Percentiles rank a stretch among this genome's conserved stretches.
phyloP scores from a whole-genome alignment of 306 rosid genomes.

The Parietaria judaica region DNA sequence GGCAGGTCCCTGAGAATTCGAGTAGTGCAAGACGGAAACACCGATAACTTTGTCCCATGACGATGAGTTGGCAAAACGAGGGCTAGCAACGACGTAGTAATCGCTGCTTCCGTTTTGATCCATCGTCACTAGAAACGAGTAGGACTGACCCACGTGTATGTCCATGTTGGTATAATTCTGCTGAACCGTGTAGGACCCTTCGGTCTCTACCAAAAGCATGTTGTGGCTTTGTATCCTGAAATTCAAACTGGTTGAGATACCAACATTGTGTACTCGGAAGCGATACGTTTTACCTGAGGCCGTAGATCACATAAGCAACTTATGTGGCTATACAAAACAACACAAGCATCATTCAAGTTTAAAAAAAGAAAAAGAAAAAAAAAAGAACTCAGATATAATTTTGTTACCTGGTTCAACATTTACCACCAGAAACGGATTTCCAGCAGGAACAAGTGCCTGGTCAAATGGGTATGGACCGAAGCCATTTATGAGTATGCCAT shows the following conservation, averaged over 20 bases:
- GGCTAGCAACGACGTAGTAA: constrained; percentile 75
- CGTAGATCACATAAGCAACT: neutral
- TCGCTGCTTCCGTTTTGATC: constrained; percentile 78
- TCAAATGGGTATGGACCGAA: constrained; percentile 70
- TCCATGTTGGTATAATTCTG: constrained; percentile 68
- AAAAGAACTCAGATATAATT: neutral
- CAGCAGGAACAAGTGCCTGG: constrained; percentile 44
- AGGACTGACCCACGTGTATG: constrained; percentile 84
- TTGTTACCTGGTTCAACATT: constrained; percentile 71
- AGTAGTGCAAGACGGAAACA: constrained; percentile 68
- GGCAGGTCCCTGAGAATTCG: constrained; percentile 69
- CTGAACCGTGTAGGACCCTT: constrained; percentile 78
- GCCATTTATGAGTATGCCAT: constrained; percentile 76
- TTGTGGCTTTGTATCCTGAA: constrained; percentile 76
- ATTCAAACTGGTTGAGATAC: constrained; percentile 73
- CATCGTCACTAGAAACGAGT: constrained; percentile 80
- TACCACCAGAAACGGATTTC: constrained; percentile 56
- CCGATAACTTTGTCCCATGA: constrained; percentile 56
- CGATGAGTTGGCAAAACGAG: constrained; percentile 69
- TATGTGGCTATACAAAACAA: neutral
- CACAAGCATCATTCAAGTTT: neutral
- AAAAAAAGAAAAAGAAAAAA: too few species aligned
- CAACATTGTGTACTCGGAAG: constrained; percentile 71
- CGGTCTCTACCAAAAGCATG: constrained; percentile 70
- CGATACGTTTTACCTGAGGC: constrained; percentile 71